Evolutionary conservation across 1,284 basidiomycete species (phyloP), one percentile per base, ranked within the genome.

Genomic region (Ceratorhiza oryzae-sativae): DNA sequence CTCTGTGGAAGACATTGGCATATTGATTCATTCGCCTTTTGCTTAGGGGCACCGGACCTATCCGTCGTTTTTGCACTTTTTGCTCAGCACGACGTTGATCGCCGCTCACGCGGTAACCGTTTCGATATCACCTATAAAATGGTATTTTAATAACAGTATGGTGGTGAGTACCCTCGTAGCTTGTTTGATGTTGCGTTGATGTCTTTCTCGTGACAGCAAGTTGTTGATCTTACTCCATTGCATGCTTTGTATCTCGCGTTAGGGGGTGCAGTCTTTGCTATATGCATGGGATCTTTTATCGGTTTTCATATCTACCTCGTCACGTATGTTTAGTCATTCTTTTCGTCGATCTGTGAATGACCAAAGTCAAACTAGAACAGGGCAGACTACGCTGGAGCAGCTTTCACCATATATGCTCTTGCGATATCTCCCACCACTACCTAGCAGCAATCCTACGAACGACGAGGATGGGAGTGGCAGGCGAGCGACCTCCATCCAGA

Each of bases 321-420:
- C 36, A 85, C 86, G 92, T 93, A 76, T 77, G 91, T 84, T 27
- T 61, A 41, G 46, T 23, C n/a, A 59, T 2, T 8, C 15, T 15
- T 18, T 8, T 34, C 45, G 13, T 15, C 1, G 42, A 1, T 13
- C 30, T 1, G 1, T 20, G 30, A 23, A 30, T 20, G 58, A 34
- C 58, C 41, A 15, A 8, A 25, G 8, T 61, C 25, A n/a, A n/a
- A 30, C 41, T 76, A 94, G 92, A 32, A 92, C 90, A 53, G 95
- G 95, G 79, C 90, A 93, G 79, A 94, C 93, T 3, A 95, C 93
- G 0, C 77, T 95, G 34, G 94, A 96, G 78, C 85, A 89, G 73
- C 85, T 95, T 45, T 88, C 91, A 0, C 91, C 91, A 1, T 92
- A 91, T 77, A 81, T 91, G 34, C 84, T 93, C 10, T 83, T 93